These are phyloP conservation scores for Calonectria multiphialidica DNA, from an alignment of 2,329 filamentous ascomycete genomes.

Conservation along the genomic window DNA sequence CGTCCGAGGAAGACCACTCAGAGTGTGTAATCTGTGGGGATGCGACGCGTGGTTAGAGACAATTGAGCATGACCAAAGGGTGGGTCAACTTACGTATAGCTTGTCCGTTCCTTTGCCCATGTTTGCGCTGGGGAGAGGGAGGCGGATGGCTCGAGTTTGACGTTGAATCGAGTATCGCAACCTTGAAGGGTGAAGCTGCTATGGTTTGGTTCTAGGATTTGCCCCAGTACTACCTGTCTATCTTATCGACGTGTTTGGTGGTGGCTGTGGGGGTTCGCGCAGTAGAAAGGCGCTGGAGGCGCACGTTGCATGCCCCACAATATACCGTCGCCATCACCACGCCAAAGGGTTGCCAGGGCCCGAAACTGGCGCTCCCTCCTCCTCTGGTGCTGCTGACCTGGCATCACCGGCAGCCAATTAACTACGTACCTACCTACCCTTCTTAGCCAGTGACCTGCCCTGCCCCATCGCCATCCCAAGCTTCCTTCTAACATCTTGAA, in stretches of 20 bases:
- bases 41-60: constrained; percentile 8
- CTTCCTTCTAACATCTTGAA: constrained; percentile 24
- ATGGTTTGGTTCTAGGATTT: background rate
- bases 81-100: constrained; percentile 51
- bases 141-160: background rate
- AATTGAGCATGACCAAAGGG: background rate
- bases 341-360: constrained; percentile 12
- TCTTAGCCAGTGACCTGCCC: background rate
- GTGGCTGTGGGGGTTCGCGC: background rate
- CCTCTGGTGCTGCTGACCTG: constrained; percentile 40
- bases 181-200: background rate
- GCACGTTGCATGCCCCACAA: background rate
- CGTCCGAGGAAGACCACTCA: constrained; percentile 94
- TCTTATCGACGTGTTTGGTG: constrained; percentile 3
- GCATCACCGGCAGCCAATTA: constrained; percentile 44
- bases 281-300: background rate
- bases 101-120: constrained; percentile 62
- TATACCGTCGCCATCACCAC: background rate
- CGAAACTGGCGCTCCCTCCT: constrained; percentile 14
- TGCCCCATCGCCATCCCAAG: constrained; percentile 8
- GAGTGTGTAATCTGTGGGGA: constrained; percentile 84
- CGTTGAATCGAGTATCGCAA: background rate
- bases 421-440: constrained; percentile 38
- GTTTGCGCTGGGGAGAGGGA: constrained; percentile 24
- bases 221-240: background rate